Percentiles rank a stretch among this genome's conserved stretches.
Conservation (phyloP, 805 yeast genomes). For the Ogataea nonfermentans region DNA sequence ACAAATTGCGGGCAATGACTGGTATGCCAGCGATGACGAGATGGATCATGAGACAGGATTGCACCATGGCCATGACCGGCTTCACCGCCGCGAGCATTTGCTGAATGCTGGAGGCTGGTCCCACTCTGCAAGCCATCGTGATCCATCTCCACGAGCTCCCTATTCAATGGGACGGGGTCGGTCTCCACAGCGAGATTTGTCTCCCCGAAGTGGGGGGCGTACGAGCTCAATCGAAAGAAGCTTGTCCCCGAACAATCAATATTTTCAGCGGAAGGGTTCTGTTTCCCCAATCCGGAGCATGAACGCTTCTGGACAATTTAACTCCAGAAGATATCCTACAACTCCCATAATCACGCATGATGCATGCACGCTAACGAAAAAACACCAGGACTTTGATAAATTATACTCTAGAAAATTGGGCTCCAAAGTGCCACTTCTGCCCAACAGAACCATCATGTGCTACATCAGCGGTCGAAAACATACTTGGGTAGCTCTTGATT, state of each 20-base stretch:
- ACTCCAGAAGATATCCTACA: slow-evolving; percentile 31
- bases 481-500: slow-evolving; percentile 82
- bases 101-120: slow-evolving; percentile 27
- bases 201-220: slow-evolving; percentile 14
- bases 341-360: slow-evolving; percentile 39
- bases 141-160: slow-evolving; percentile 22
- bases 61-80: slow-evolving; percentile 12
- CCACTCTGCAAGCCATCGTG: slow-evolving; percentile 18
- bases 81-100: slow-evolving; percentile 12
- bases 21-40: slow-evolving; percentile 18
- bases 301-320: slow-evolving; percentile 6
- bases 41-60: slow-evolving; percentile 22
- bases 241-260: slow-evolving; percentile 21
- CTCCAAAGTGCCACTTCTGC: slow-evolving; percentile 37
- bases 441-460: slow-evolving; percentile 55
- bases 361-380: slow-evolving; percentile 43
- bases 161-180: slow-evolving; percentile 16
- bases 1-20: slow-evolving; percentile 29
- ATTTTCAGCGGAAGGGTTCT: slow-evolving; percentile 17
- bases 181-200: slow-evolving; percentile 21
- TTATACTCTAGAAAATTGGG: slow-evolving; percentile 41
- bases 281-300: slow-evolving; percentile 22
- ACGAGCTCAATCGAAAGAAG: slow-evolving; percentile 21
- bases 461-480: slow-evolving; percentile 70
- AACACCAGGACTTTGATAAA: slow-evolving; percentile 47